Conservation (phyloP, 805 yeast species). For the Candida arabinofermentans region DNA sequence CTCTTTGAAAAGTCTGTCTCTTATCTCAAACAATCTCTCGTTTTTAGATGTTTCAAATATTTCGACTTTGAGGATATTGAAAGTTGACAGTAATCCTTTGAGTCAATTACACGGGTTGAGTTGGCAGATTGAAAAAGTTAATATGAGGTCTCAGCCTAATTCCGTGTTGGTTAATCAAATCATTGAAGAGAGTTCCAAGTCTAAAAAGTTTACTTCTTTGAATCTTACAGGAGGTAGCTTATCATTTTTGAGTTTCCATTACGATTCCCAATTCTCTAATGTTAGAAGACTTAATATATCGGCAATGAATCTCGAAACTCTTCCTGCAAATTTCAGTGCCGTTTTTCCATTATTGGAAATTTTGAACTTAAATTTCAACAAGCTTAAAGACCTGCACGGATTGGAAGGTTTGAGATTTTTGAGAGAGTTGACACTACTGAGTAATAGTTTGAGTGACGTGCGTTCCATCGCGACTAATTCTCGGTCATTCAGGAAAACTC, state of each 20-base stretch:
- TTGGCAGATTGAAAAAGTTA: slow-evolving; percentile 37
- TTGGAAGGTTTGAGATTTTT: slow-evolving; percentile 34
- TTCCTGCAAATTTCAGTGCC: slow-evolving; percentile 36
- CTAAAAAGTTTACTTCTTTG: slow-evolving; percentile 29
- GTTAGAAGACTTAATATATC: slow-evolving; percentile 40
- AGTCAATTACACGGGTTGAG: slow-evolving; percentile 27
- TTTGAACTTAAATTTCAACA: slow-evolving; percentile 49
- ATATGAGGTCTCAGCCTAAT: slow-evolving; percentile 35
- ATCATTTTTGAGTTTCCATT: slow-evolving; percentile 1
- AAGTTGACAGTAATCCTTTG: slow-evolving; percentile 40
- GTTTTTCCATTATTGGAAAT: slow-evolving; percentile 45
- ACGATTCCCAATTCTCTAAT: slow-evolving; percentile 24
- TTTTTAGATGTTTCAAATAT: slow-evolving; percentile 31
- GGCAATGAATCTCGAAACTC: slow-evolving; percentile 38
- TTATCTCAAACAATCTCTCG: slow-evolving; percentile 36
- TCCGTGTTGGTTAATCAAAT: slow-evolving; percentile 20
- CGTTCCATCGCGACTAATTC: slow-evolving; percentile 31
- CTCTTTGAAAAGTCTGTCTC: slow-evolving; percentile 34
- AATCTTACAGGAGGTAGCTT: slow-evolving; percentile 32
- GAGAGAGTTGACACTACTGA: slow-evolving; percentile 38
- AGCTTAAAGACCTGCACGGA: slow-evolving; percentile 32
- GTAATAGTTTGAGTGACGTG: slow-evolving; percentile 39
- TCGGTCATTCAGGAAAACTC: slow-evolving; percentile 27
- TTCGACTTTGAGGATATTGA: slow-evolving; percentile 39
- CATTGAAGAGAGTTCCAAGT: slow-evolving; percentile 12